Evolutionary conservation across 129 eudicot species (phyloP).

Genomic region (Chrysanthemum seticuspe): DNA sequence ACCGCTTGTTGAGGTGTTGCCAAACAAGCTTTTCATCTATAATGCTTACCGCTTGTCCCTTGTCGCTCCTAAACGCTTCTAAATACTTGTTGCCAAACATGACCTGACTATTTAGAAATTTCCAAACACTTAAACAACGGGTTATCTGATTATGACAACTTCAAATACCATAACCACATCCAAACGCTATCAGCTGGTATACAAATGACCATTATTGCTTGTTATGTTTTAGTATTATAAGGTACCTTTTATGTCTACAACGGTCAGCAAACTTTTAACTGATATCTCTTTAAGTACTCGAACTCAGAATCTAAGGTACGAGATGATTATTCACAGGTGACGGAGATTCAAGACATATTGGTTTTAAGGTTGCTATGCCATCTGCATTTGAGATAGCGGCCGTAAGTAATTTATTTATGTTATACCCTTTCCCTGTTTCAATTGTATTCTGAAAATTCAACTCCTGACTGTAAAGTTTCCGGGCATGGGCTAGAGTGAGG

Average conservation of each 20-base stretch:
- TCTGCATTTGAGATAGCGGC: slow-evolving; percentile 77
- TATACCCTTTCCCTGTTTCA: background rate
- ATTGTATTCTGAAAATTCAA: slow-evolving; percentile 2
- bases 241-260: background rate
- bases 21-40: too few species aligned
- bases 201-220: too few species aligned
- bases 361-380: slow-evolving; percentile 73
- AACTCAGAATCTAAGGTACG: background rate
- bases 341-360: slow-evolving; percentile 87
- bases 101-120: too few species aligned
- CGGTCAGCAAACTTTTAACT: background rate
- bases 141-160: too few species aligned
- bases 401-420: slow-evolving; percentile 46
- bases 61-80: too few species aligned
- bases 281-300: background rate
- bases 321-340: slow-evolving; percentile 47
- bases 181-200: too few species aligned
- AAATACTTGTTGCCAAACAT: too few species aligned
- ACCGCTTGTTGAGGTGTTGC: too few species aligned
- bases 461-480: slow-evolving; percentile 9
- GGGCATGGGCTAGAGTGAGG: slow-evolving; percentile 43
- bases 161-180: too few species aligned
- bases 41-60: too few species aligned
- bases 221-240: background rate
- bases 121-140: too few species aligned